Evolutionary conservation across 2,329 filamentous ascomycete genomes (phyloP), one percentile per base, ranked within the genome.

Genomic region (Penicillium sp.): DNA sequence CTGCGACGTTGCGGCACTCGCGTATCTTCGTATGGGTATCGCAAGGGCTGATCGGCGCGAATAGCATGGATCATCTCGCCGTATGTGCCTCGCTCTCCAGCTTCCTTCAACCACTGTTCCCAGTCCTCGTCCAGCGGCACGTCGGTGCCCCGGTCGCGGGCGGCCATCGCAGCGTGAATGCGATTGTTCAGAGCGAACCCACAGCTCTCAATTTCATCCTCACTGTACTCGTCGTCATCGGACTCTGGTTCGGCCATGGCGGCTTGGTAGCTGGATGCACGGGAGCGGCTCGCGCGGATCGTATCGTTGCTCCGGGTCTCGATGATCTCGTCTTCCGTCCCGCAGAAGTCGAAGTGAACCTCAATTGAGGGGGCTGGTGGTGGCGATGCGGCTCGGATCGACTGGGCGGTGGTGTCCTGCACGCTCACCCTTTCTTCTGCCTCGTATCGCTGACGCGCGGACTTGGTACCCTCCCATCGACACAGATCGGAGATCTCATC

Each of bases 401-500:
- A 80, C 58, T 83, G 77, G 32, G 82, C 83, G 4, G 85, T 88
- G 2, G 85, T 87, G 65, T 87, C 85, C 53, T 73, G 71, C 40
- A 88, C 84, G 43, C 75, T 81, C 34, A 83, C 75, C n/a, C 81
- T 79, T 70, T 85, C 81, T 64, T 87, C 84, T 44, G 69, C 72
- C 59, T 79, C 75, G 59, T 78, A 79, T 51, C 73, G 71, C 58
- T 79, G 71, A 49, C 76, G 74, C 14, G 75, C 75, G 31, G 75
- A 79, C 67, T 79, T 77, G 58, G 79, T 79, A 13, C 78, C 72
- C 61, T 81, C 74, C 78, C 85, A 88, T 54, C 82, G 80, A 71
- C 85, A 87, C 56, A 88, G 78, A 38, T 79, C 81, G 50, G 81
- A 77, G 54, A 88, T 86, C 67, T 88, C 85, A 34, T 76, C 73